Base-by-base conservation (phyloP, 1,139 yeast species). In the Sporopachydermia cereana region DNA sequence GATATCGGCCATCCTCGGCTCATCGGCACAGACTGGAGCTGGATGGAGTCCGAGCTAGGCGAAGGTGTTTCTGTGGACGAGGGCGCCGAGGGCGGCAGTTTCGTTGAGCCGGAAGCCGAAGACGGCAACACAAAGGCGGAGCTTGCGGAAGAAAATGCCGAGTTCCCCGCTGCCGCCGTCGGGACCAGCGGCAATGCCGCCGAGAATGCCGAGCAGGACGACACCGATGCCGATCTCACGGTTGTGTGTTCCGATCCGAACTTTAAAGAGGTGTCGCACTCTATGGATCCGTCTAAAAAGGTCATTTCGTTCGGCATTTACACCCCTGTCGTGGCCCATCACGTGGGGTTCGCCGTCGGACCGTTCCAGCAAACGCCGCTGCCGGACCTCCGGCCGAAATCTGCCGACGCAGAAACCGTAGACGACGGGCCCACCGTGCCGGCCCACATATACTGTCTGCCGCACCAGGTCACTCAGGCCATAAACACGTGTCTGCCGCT, bases 331-430 rank as follows among this genome's bases (percentile, higher is more conserved):
- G 80, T 95, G 44, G 88, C 98, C 0, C 96, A 89, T 53, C 96
- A 89, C 61, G 72, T 93, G n/a, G 97, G 97, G 0, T 91, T 95
- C 81, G 89, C 95, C 0, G 74, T 86, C 2, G 99, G 98, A 0
- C 81, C 95, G 3, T 93, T 91, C 61, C 79, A 79, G 34, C 71
- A 68, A 50, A 70, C 73, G 36, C 74, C 76, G 17, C 61, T 77
- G 41, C 66, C 77, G 18, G 69, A 65, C n/a, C 60, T 58, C n/a
- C 52, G 56, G 43, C 36, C 57, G 12, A 58, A 59, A 21, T 74
- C 68, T 3, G 72, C 63, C 23, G 70, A 66, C 16, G 73, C 69
- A 9, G 69, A 66, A 2, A 72, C 67, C 9, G 62, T 60, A 2
- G 59, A 62, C 14, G 69, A 67, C 43, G 61, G 57, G 30, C 53